Percentiles rank a stretch among this genome's conserved stretches.
These are phyloP conservation scores for Neonectria neomacrospora DNA, from an alignment of 2,329 filamentous ascomycete genomes.

Conservation along the genomic window DNA sequence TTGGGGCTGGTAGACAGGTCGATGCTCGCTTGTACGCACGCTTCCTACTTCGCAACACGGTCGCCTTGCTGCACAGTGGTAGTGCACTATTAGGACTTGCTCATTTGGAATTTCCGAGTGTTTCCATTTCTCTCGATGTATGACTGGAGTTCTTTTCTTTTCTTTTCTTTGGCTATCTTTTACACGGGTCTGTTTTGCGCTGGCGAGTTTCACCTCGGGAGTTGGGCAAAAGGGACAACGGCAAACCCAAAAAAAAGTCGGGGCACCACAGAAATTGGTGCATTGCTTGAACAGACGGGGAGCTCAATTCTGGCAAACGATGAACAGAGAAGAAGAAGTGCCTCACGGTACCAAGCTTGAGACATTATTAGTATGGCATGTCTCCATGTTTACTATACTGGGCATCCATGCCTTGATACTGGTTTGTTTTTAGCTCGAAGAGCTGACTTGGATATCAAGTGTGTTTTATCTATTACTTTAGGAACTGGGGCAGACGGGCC, in stretches of 20 bases:
- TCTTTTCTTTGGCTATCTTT: conserved; percentile 17
- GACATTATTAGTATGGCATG: conserved; percentile 19
- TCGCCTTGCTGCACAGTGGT: background rate
- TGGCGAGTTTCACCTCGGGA: conserved; percentile 33
- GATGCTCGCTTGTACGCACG: background rate
- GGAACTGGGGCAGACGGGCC: background rate
- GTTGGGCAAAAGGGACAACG: conserved; percentile 36
- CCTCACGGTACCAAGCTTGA: conserved; percentile 28
- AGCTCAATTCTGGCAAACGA: conserved; percentile 13
- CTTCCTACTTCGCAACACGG: background rate
- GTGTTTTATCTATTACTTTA: conserved; percentile 15
- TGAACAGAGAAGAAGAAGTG: conserved; percentile 13
- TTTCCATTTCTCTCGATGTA: conserved; percentile 21
- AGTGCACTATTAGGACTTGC: conserved; percentile 11
- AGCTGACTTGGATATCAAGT: conserved; percentile 15
- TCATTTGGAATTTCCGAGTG: conserved; percentile 18
- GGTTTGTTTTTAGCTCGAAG: conserved; percentile 7
- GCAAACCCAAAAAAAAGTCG: conserved; percentile 24
- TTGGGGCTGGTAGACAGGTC: conserved; percentile 41
- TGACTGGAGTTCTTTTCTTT: conserved; percentile 18
- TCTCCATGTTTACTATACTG: conserved; percentile 4
- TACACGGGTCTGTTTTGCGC: conserved; percentile 12
- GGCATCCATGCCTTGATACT: conserved; percentile 4
- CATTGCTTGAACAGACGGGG: conserved; percentile 19
- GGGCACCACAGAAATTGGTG: conserved; percentile 20